Conservation (phyloP, 768 basidiomycete species). For the Hirschioporus abietinus region DNA sequence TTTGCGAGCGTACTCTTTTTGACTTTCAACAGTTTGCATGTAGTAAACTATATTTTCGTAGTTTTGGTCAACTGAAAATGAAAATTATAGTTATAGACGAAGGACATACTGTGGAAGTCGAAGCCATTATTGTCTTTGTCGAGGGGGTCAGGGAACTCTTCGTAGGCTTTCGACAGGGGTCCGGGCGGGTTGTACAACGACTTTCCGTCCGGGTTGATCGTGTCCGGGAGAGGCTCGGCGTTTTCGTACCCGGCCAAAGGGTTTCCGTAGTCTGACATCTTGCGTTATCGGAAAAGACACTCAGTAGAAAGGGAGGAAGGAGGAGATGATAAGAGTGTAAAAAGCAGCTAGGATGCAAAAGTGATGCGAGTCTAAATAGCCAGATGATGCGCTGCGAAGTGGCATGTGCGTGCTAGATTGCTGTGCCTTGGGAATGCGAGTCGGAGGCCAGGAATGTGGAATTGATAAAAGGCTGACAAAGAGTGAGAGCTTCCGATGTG, state of each 20-base stretch:
- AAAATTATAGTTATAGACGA: neutral
- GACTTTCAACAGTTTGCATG: slow-evolving; percentile 37
- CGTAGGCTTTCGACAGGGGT: slow-evolving; percentile 45
- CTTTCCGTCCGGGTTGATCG: slow-evolving; percentile 49
- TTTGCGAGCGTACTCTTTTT: slow-evolving; percentile 45
- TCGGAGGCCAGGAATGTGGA: neutral
- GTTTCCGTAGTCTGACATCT: slow-evolving; percentile 18
- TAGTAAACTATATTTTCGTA: slow-evolving; percentile 49
- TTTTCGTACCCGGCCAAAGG: slow-evolving; percentile 35
- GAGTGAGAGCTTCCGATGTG: neutral
- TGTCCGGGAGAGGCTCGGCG: slow-evolving; percentile 37
- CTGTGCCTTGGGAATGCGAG: neutral
- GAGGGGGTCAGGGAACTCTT: slow-evolving; percentile 51
- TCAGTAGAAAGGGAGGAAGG: neutral
- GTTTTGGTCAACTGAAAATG: neutral
- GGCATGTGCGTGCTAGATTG: too few relatives aligned
- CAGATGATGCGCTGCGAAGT: neutral
- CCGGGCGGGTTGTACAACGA: slow-evolving; percentile 46
- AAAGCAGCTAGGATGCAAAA: too few relatives aligned
- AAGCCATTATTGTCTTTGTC: slow-evolving; percentile 51
- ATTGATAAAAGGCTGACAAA: neutral
- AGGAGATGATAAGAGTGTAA: neutral
- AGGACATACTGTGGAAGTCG: slow-evolving; percentile 62
- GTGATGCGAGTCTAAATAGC: neutral
- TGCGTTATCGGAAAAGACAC: neutral